These are phyloP conservation scores for Fusarium globosum DNA, from an alignment of 2,329 filamentous ascomycete genomes.

Conservation along the genomic window DNA sequence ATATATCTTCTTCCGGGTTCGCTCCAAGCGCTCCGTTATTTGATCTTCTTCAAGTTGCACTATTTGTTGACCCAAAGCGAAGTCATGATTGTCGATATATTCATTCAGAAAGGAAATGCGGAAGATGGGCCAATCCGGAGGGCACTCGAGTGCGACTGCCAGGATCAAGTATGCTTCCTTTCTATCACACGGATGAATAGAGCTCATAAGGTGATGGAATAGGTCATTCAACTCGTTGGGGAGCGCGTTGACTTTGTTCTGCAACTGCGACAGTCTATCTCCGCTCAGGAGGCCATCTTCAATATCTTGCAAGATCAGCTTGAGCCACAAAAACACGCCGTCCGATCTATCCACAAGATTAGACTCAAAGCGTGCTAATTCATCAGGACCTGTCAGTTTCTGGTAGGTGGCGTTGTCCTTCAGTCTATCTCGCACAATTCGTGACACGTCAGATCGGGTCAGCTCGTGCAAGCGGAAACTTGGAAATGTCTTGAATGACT, in stretches of 20 bases:
- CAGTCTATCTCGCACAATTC: background rate
- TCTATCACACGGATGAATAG: background rate
- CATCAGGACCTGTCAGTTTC: rapidly evolving
- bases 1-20: background rate
- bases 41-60: rapidly evolving
- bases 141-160: rapidly evolving
- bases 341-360: background rate
- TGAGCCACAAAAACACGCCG: background rate
- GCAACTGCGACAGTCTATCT: rapidly evolving
- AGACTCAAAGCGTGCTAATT: rapidly evolving
- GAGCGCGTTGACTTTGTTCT: rapidly evolving
- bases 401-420: rapidly evolving
- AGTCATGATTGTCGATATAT: background rate
- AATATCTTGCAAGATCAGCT: background rate
- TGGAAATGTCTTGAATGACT: background rate
- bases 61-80: rapidly evolving
- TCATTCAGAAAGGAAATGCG: background rate
- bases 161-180: background rate
- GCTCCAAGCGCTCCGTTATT: rapidly evolving
- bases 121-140: background rate
- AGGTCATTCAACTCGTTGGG: background rate
- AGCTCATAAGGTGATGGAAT: background rate
- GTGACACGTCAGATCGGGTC: background rate
- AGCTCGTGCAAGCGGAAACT: background rate
- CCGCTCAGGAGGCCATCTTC: background rate